Evolutionary conservation across 2,329 filamentous ascomycete genomes (phyloP), one percentile per base, ranked within the genome.

Genomic region (Aspergillus sp.): DNA sequence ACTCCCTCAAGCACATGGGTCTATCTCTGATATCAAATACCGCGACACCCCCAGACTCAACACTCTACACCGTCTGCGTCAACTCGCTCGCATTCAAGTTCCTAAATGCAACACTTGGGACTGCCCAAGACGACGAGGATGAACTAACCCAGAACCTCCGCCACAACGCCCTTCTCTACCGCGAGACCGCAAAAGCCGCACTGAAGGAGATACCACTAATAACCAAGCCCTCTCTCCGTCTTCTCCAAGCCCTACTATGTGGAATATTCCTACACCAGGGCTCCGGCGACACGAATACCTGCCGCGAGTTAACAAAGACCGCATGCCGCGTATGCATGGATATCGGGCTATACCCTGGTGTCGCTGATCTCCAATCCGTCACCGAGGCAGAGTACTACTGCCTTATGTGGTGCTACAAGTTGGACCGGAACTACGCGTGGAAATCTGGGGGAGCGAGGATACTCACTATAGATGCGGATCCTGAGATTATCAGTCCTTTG

Each of bases 371-470:
- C 25, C 17, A 51, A 21, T 17, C 14, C 11, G n/a, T 52, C 39
- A 59, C 47, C 17, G 62, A 63, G 40, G 65, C 66, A 39, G 63
- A 65, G 33, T 48, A 58, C 25, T 66, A 61, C 52, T 67, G 65
- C 48, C 48, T 64, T 19, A 53, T 67, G 14, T 66, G 65, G 64
- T 66, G 64, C 49, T 67, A 66, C 37, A 63, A 56, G 27, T 35
- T 67, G 45, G 65, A 67, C 40, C 55, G 58, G 35, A 67, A 66
- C 43, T 62, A 67, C 45, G 63, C 64, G 5, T 64, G 59, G 50
- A 67, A 66, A 44, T 52, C 62, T 14, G 61, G 60, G 12, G 40
- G 46, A 9, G 46, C 53, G 12, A 49, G 46, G 3, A 35, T 52
- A 19, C 12, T 55, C 0, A 14, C 12, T 12, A n/a, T 55, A 6